These are phyloP conservation scores for Zymoseptoria ardabiliae DNA, from an alignment of 2,329 filamentous ascomycete species.

Conservation along the genomic window DNA sequence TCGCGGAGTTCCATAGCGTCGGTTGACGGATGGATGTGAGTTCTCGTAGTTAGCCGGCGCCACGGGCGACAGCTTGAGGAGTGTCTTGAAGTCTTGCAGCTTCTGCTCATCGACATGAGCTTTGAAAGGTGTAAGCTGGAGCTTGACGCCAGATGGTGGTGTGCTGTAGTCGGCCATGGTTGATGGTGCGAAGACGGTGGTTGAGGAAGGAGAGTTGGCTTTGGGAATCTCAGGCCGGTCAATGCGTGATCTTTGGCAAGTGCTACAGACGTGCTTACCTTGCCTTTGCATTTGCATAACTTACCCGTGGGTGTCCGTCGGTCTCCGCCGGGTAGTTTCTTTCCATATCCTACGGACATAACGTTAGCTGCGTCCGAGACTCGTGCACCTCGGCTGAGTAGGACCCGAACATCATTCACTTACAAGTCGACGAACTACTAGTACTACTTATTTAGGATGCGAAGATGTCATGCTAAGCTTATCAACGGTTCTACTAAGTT, in stretches of 20 bases:
- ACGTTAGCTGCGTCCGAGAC: neutral
- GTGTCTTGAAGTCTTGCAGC: constrained; percentile 39
- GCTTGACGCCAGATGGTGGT: constrained; percentile 32
- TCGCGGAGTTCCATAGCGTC: constrained; percentile 39
- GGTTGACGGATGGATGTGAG: constrained; percentile 7
- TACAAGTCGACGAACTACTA: neutral
- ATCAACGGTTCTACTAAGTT: no score
- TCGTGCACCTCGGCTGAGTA: neutral
- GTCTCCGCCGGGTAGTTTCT: neutral
- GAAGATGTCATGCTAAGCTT: no score
- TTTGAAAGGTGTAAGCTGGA: constrained; percentile 37
- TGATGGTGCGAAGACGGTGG: neutral
- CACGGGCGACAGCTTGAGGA: constrained; percentile 43
- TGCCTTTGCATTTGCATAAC: neutral
- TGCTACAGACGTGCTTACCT: neutral
- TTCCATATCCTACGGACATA: neutral
- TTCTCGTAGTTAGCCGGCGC: constrained; percentile 46
- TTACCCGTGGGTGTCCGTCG: no score
- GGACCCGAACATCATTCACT: neutral
- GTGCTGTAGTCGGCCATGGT: constrained; percentile 17
- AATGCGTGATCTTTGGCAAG: neutral
- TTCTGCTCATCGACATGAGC: constrained; percentile 38
- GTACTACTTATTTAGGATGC: no score
- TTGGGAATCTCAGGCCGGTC: neutral
- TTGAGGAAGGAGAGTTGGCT: neutral